Conservation (phyloP, 2,329 filamentous ascomycete species). For the Cercospora sojina region DNA sequence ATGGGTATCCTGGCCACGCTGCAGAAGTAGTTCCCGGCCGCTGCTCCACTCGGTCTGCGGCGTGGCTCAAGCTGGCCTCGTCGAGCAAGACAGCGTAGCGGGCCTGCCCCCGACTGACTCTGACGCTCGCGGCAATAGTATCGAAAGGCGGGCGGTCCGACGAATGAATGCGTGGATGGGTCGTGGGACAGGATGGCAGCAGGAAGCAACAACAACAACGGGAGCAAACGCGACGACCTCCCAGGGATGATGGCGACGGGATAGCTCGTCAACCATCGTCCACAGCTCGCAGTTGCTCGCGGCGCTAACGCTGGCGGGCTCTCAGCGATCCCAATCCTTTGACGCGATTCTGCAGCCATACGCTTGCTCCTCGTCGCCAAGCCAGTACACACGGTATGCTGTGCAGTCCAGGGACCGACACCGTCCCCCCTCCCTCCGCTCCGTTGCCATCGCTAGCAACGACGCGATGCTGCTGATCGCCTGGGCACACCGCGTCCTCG, state of each 20-base stretch:
- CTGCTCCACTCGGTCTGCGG: slow-evolving; percentile 3
- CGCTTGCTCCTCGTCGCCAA: not conserved
- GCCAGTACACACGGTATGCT: slow-evolving; percentile 2
- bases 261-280: not conserved
- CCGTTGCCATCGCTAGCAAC: not conserved
- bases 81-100: not conserved
- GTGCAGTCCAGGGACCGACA: slow-evolving; percentile 4
- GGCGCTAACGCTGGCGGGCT: slow-evolving; percentile 1
- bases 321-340: slow-evolving; percentile 15
- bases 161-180: not conserved
- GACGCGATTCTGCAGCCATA: slow-evolving; percentile 4
- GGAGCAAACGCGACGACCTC: not conserved
- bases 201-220: not conserved
- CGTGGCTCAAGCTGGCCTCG: slow-evolving; percentile 5
- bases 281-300: not conserved
- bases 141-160: not conserved
- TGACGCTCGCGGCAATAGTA: not conserved
- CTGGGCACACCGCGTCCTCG: not conserved
- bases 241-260: not conserved
- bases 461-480: not conserved
- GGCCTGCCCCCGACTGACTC: not conserved
- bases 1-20: slow-evolving; percentile 9
- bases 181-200: not conserved
- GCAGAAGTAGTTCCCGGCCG: not conserved
- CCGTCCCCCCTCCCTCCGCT: not conserved